A percentile compares a stretch with the other conserved stretches of the same genome.
Evolutionary conservation across 2,329 filamentous ascomycete genomes (phyloP).

Genomic region (Alternaria alternata): DNA sequence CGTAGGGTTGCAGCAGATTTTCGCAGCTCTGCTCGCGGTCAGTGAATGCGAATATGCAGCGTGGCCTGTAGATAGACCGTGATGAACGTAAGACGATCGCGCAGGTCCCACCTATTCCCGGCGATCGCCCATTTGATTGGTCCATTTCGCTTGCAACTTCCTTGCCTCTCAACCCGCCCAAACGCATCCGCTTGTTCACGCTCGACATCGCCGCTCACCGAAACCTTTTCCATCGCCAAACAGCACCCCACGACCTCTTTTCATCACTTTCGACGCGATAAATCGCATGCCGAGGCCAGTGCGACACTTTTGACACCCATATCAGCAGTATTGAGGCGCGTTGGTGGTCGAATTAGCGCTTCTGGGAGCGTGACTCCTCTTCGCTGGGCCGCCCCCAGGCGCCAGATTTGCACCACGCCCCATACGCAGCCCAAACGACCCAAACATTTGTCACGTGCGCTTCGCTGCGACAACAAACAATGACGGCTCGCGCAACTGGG

Average conservation of each 20-base stretch:
- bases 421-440: constrained; percentile 16
- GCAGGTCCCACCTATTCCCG: constrained; percentile 10
- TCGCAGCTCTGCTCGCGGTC: not conserved
- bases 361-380: constrained; percentile 27
- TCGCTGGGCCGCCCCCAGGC: constrained; percentile 25
- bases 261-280: constrained; percentile 33
- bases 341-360: constrained; percentile 32
- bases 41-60: not conserved
- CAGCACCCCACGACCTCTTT: constrained; percentile 21
- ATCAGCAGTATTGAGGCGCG: constrained; percentile 40
- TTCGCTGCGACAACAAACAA: constrained; percentile 36
- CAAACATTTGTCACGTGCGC: constrained; percentile 38
- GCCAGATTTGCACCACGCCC: constrained; percentile 30
- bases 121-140: constrained; percentile 8
- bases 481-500: constrained; percentile 49
- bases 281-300: constrained; percentile 28
- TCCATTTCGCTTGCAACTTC: constrained; percentile 15
- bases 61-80: constrained; percentile 1
- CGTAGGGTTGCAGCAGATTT: not conserved
- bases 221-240: constrained; percentile 31
- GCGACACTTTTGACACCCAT: constrained; percentile 43
- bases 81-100: constrained; percentile 3
- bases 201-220: constrained; percentile 17
- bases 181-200: constrained; percentile 19
- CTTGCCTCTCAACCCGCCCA: constrained; percentile 16